Base-by-base conservation (phyloP, 2,329 filamentous ascomycete species). In the Xylaria digitata region DNA sequence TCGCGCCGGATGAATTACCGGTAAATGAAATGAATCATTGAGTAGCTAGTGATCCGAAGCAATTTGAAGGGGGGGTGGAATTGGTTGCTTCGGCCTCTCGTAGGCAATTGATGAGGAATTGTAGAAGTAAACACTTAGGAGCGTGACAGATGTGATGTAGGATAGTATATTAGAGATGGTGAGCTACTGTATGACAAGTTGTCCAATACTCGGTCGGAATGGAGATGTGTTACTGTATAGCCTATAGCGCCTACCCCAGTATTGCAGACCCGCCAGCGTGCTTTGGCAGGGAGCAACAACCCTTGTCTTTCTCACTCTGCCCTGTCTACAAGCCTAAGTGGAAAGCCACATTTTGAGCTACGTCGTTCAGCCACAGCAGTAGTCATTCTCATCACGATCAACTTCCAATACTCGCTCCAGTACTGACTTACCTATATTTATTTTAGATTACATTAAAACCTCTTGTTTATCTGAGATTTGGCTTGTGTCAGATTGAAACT, bases 1-100 rank as follows among this genome's bases (percentile, higher is more conserved):
- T 78, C 75, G 73, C 74, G 74, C 72, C 67, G 70, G 67, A 23
- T 49, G 17, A 37, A 37, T 63, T 46, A 69, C 21, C 11, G 17
- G 32, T 40, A 19, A 52, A 49, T 52, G 15, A n/a, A n/a, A 62
- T n/a, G n/a, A 58, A 57, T 59, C 68, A 68, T 66, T 19, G 62
- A 62, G 57, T 43, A n/a, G n/a, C 8, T 15, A 45, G 46, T 40
- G 37, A 13, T n/a, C 17, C 6, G 48, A 56, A 59, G 43, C 43
- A 63, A 49, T 37, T 2, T 34, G 42, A 58, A n/a, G 40, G 9
- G 45, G 21, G 26, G 34, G 34, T n/a, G 19, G 5, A 7, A 17
- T 46, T 42, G 26, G n/a, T 56, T 46, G 43, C 46, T 65, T 49
- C 57, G 40, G 37, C 42, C 57, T 32, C 53, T 43, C n/a, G 49